Base-by-base conservation (phyloP, 331 rosid species). In the Dryas integrifolia region DNA sequence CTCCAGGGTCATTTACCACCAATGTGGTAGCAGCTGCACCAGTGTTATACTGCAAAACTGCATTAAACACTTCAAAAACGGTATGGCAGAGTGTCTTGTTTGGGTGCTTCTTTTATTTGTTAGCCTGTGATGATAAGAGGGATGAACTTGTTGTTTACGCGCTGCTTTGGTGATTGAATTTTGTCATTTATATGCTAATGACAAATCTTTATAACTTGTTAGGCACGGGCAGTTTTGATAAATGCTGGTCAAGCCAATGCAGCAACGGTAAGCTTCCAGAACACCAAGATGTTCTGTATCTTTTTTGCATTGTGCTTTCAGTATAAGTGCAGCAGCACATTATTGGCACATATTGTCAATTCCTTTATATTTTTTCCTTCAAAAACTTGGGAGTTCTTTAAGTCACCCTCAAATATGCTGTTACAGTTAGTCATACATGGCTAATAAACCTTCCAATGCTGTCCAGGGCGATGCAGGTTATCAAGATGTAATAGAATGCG, bases 171-270 rank as follows among this genome's bases (percentile, higher is more conserved):
- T 38, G 24, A 3, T 60, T 60, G 13, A 7, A 14, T 38, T 40
- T 53, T 65, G 10, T 21, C 6, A 18, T 21, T 5, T 51, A 13
- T 77, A 47, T 41, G 57, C 83, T 83, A 46, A 80, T 72, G 48
- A 53, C 40, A 58, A 24, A 46, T 48, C 44, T 81, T 55, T 72
- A 26, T 74, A 49, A 83, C 72, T 51, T 76, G 58, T 62, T 86
- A 91, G 97, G 98, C 96, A 1, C 97, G 97, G 47, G 97, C 96
- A n/a, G 96, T 93, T 73, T 77, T 93, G 80, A 93, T 84, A 65
- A 93, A 93, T 75, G 98, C 98, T 58, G 98, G 98, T 76, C 98
- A 93, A 81, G 98, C 98, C 74, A 93, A 93, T 86, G 98, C 98
- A 14, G 97, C 96, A 51, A 91, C 98, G 67, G 98, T 93, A 84